Conservation (phyloP, 768 basidiomycete species). For the Panaeolus cyanescens region DNA sequence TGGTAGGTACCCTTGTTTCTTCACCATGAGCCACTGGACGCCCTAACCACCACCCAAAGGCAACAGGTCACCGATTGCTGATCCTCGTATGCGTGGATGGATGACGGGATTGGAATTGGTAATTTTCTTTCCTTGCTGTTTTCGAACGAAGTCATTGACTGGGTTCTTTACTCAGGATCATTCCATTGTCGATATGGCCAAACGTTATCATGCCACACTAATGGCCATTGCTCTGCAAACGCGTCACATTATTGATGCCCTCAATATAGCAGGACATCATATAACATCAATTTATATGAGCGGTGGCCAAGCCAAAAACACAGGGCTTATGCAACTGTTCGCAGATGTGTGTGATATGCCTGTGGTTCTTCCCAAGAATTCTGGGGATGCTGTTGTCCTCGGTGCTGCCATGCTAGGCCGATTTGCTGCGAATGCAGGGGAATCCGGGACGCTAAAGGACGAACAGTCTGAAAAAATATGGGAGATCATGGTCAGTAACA, state of each 20-base stretch:
- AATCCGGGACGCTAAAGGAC: constrained; percentile 26
- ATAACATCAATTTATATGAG: constrained; percentile 89
- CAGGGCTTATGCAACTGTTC: constrained; percentile 84
- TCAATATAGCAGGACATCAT: constrained; percentile 82
- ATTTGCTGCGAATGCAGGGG: constrained; percentile 54
- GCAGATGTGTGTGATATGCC: constrained; percentile 83
- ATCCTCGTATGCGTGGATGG: constrained; percentile 92
- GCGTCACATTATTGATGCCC: constrained; percentile 87
- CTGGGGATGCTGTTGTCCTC: constrained; percentile 82
- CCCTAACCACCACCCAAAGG: no score
- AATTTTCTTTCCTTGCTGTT: constrained; percentile 14
- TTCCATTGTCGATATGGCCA: constrained; percentile 78
- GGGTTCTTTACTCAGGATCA: constrained; percentile 49
- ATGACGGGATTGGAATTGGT: constrained; percentile 86
- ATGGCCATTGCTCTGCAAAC: constrained; percentile 95
- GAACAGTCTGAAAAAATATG: constrained; percentile 73
- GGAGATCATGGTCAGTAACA: constrained; percentile 89
- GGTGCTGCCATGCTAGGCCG: constrained; percentile 94
- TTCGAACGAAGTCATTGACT: not conserved
- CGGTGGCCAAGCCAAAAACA: constrained; percentile 92
- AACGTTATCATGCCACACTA: constrained; percentile 87
- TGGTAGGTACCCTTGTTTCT: constrained; percentile 44
- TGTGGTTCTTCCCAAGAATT: constrained; percentile 78
- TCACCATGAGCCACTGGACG: no score
- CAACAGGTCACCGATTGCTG: constrained; percentile 95